Conservation (phyloP, 1,284 basidiomycete species). For the Volvariella surrecta region DNA sequence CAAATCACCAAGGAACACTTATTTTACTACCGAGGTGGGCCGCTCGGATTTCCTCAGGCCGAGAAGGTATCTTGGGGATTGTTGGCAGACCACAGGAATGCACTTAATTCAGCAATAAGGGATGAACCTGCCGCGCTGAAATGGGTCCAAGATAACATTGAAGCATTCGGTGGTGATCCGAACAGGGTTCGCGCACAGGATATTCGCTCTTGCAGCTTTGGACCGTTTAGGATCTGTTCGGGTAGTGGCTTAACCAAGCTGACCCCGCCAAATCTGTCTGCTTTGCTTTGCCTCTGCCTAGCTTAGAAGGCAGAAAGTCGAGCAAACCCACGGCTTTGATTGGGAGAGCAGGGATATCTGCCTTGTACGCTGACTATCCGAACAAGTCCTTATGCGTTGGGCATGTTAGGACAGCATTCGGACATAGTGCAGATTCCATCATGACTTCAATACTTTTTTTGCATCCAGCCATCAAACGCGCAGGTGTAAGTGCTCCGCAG, state of each 20-base stretch:
- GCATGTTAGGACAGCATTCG: no score
- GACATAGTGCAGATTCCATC: slow-evolving; percentile 45
- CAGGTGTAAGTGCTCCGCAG: slow-evolving; percentile 22
- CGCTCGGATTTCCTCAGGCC: slow-evolving; percentile 43
- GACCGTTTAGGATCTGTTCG: no score
- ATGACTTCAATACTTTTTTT: slow-evolving; percentile 34
- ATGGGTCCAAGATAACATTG: slow-evolving; percentile 42
- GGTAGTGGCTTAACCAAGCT: no score
- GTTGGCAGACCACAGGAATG: slow-evolving; percentile 19
- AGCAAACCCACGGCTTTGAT: no score
- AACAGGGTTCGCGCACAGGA: no score
- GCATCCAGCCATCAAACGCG: slow-evolving; percentile 32
- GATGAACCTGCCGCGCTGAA: slow-evolving; percentile 36
- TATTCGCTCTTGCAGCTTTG: no score
- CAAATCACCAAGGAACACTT: slow-evolving; percentile 47
- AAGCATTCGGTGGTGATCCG: slow-evolving; percentile 38
- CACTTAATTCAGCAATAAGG: slow-evolving; percentile 35
- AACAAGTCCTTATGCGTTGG: no score
- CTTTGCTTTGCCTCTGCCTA: no score
- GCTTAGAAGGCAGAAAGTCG: no score
- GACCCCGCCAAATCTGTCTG: no score
- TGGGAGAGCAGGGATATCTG: no score
- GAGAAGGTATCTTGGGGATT: slow-evolving; percentile 24
- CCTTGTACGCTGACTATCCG: no score
- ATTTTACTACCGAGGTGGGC: slow-evolving; percentile 47